phyloP scores from a whole-genome alignment of 176 grass and related monocot genomes.

The Phoenix roebelenii region DNA sequence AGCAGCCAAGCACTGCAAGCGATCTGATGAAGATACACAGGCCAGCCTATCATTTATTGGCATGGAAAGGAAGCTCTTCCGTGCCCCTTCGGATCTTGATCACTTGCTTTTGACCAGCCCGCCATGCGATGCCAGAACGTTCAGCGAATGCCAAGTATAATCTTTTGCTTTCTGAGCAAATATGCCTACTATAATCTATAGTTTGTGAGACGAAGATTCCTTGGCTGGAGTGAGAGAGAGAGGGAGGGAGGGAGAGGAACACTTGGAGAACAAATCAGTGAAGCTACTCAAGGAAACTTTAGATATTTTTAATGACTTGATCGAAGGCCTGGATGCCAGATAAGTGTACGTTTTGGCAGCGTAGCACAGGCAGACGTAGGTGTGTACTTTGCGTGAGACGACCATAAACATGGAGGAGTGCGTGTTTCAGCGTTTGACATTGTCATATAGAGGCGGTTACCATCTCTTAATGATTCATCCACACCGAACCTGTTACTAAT shows the following conservation, averaged over 20 bases:
- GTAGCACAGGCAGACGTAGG: not conserved
- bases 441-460: constrained; percentile 13
- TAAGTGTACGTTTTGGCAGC: constrained; percentile 22
- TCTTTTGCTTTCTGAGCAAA: no score
- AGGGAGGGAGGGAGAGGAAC: not conserved
- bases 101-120: no score
- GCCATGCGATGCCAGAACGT: no score
- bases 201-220: no score
- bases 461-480: not conserved
- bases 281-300: not conserved
- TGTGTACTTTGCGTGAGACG: constrained; percentile 18
- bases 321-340: constrained; percentile 15
- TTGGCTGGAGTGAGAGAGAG: no score
- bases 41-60: not conserved
- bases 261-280: constrained; percentile 12
- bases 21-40: constrained; percentile 10
- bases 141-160: no score
- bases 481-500: no score
- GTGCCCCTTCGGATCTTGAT: no score
- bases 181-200: no score
- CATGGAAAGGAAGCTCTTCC: not conserved
- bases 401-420: constrained; percentile 16
- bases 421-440: constrained; percentile 21
- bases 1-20: not conserved
- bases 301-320: constrained; percentile 11